Conservation (phyloP, 1,139 yeast species). For the Blastobotrys elegans region DNA sequence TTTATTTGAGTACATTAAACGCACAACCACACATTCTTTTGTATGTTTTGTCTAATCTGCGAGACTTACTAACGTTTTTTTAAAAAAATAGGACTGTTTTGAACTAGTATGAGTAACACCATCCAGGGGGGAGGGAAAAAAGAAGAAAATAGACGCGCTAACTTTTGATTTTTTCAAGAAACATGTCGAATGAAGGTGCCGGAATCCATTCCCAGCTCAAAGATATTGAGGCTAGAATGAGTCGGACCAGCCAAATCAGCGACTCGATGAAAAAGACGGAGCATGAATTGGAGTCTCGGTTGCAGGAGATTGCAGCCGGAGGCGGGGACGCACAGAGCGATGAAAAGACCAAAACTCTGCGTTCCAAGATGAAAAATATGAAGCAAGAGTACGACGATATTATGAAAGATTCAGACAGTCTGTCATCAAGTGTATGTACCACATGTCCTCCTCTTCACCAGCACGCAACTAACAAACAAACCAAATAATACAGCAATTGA, state of each 20-base stretch:
- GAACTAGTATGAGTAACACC: too few relatives aligned
- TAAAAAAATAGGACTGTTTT: too few relatives aligned
- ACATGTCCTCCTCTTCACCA: background rate
- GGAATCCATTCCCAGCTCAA: slow-evolving; percentile 17
- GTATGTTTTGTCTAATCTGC: too few relatives aligned
- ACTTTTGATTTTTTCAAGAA: too few relatives aligned
- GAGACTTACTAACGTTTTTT: too few relatives aligned
- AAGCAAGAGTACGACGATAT: slow-evolving; percentile 21
- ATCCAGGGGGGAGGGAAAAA: too few relatives aligned
- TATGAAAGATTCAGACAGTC: slow-evolving; percentile 11
- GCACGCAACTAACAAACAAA: background rate
- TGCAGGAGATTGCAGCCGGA: slow-evolving; percentile 3
- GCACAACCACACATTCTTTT: too few relatives aligned
- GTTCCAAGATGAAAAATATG: slow-evolving; percentile 16
- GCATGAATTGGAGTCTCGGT: slow-evolving; percentile 15
- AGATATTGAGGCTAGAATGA: slow-evolving; percentile 18
- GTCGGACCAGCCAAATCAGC: slow-evolving; percentile 18
- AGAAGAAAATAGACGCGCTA: too few relatives aligned
- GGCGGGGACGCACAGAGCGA: slow-evolving; percentile 7
- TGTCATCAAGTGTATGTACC: slow-evolving; percentile 1
- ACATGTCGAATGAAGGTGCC: slow-evolving; percentile 7
- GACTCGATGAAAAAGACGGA: slow-evolving; percentile 19
- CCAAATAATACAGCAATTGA: background rate
- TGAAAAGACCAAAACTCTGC: slow-evolving; percentile 10
- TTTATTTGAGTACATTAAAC: too few relatives aligned